phyloP scores from a whole-genome alignment of 768 basidiomycete genomes.

The Leccinellum albellum region DNA sequence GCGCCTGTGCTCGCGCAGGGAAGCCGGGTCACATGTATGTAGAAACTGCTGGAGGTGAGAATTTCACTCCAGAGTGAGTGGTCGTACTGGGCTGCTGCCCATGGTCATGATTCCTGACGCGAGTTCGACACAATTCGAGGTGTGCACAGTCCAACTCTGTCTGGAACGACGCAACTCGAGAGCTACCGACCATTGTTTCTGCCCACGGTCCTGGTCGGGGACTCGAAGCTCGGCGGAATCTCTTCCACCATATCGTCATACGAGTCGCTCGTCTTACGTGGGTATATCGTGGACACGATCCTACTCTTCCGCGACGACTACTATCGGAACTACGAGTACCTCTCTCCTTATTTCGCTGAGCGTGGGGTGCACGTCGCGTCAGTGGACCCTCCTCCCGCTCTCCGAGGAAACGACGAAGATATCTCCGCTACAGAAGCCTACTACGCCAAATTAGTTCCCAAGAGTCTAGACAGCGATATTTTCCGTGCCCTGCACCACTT shows the following conservation, averaged over 20 bases:
- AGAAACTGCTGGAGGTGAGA: constrained; percentile 93
- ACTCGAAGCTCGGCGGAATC: constrained; percentile 89
- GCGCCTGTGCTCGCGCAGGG: constrained; percentile 40
- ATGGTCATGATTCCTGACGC: not conserved
- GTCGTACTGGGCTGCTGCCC: not conserved
- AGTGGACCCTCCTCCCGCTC: constrained; percentile 56
- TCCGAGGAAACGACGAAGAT: constrained; percentile 46
- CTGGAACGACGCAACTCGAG: constrained; percentile 80
- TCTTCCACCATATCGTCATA: constrained; percentile 90
- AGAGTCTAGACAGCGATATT: constrained; percentile 35
- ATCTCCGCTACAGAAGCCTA: constrained; percentile 59
- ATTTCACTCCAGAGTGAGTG: constrained; percentile 14
- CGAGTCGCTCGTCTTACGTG: constrained; percentile 86
- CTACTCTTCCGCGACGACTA: constrained; percentile 82
- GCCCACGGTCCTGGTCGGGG: constrained; percentile 84
- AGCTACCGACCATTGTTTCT: constrained; percentile 83
- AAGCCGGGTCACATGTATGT: constrained; percentile 64
- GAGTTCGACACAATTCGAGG: constrained; percentile 42
- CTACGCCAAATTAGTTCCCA: constrained; percentile 51
- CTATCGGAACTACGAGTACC: constrained; percentile 84
- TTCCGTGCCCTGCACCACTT: constrained; percentile 53
- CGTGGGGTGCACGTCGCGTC: constrained; percentile 55
- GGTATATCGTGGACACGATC: constrained; percentile 83
- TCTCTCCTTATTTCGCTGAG: constrained; percentile 74
- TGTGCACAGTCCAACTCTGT: constrained; percentile 85